These are phyloP conservation scores for Abelmoschus esculentus DNA, from an alignment of 345 rosid genomes.

Conservation along the genomic window DNA sequence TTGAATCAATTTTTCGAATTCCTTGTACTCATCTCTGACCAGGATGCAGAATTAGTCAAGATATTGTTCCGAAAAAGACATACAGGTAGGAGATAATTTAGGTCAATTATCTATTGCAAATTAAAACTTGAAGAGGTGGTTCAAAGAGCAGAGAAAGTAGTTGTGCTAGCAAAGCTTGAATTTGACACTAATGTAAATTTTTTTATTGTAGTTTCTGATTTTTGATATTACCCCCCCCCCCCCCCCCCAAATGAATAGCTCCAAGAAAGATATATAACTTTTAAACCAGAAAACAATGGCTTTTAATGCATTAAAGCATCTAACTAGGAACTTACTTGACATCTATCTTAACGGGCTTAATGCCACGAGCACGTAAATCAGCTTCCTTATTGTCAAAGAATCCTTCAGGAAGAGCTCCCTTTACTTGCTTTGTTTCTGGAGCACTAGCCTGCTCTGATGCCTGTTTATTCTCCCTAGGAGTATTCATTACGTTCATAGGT, in stretches of 20 bases:
- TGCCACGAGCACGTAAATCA: constrained; percentile 92
- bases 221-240: background rate
- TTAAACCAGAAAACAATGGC: background rate
- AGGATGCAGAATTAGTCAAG: constrained; percentile 3
- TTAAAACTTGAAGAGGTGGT: background rate
- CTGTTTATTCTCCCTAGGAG: constrained; percentile 27
- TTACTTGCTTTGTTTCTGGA: constrained; percentile 39
- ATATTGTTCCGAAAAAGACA: background rate
- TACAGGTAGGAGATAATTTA: background rate
- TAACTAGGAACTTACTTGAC: constrained; percentile 54
- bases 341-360: constrained; percentile 82
- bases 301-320: background rate
- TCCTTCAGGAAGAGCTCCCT: constrained; percentile 84
- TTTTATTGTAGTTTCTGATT: background rate
- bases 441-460: constrained; percentile 21
- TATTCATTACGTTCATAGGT: constrained; percentile 50
- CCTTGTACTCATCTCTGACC: constrained; percentile 86
- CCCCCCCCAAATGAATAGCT: background rate
- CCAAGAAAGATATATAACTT: background rate
- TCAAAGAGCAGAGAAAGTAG: background rate
- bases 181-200: background rate
- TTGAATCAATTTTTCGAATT: constrained; percentile 84
- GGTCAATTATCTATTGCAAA: background rate
- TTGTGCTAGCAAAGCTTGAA: background rate
- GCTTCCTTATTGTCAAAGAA: constrained; percentile 95